A percentile compares a stretch with the other conserved stretches of the same genome.
phyloP scores from a whole-genome alignment of 2,329 filamentous ascomycete species.

The Aspergillus sergii region DNA sequence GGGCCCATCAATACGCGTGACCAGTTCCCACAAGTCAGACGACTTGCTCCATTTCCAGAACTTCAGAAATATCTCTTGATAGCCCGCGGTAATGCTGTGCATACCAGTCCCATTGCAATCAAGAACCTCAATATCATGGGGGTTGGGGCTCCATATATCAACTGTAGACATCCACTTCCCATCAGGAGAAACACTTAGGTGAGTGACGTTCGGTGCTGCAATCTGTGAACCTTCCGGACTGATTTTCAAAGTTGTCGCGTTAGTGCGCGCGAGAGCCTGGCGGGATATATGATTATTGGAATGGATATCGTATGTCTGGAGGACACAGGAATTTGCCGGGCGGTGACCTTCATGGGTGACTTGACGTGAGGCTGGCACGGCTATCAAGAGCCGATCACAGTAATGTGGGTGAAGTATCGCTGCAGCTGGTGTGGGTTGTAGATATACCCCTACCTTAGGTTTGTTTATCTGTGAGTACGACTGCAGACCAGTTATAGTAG shows the following conservation, averaged over 20 bases:
- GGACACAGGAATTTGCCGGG: slow-evolving; percentile 56
- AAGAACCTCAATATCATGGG: slow-evolving; percentile 66
- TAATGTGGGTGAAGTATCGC: slow-evolving; percentile 65
- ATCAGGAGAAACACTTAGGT: slow-evolving; percentile 75
- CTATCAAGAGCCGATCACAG: slow-evolving; percentile 67
- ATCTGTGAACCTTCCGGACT: slow-evolving; percentile 72
- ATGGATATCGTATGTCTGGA: slow-evolving; percentile 87
- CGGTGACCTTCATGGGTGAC: slow-evolving; percentile 34
- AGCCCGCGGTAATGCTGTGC: slow-evolving; percentile 47
- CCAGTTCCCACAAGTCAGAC: slow-evolving; percentile 68
- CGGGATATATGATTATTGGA: slow-evolving; percentile 76
- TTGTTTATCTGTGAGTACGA: slow-evolving; percentile 49
- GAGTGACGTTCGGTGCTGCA: slow-evolving; percentile 74
- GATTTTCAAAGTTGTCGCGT: slow-evolving; percentile 77
- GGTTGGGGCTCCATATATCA: slow-evolving; percentile 83
- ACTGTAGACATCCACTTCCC: slow-evolving; percentile 89
- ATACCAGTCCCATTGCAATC: slow-evolving; percentile 41
- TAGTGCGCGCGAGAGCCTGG: slow-evolving; percentile 86
- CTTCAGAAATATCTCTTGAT: slow-evolving; percentile 78
- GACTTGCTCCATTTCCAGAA: slow-evolving; percentile 75
- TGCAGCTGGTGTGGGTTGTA: slow-evolving; percentile 46
- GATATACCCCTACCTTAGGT: slow-evolving; percentile 42
- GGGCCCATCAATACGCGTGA: slow-evolving; percentile 80
- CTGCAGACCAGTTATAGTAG: slow-evolving; percentile 84
- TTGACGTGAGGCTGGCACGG: slow-evolving; percentile 61